Percentiles rank a stretch among this genome's conserved stretches.
These are phyloP conservation scores for Tuber magnatum DNA, from an alignment of 495 filamentous ascomycete species.

Conservation along the genomic window DNA sequence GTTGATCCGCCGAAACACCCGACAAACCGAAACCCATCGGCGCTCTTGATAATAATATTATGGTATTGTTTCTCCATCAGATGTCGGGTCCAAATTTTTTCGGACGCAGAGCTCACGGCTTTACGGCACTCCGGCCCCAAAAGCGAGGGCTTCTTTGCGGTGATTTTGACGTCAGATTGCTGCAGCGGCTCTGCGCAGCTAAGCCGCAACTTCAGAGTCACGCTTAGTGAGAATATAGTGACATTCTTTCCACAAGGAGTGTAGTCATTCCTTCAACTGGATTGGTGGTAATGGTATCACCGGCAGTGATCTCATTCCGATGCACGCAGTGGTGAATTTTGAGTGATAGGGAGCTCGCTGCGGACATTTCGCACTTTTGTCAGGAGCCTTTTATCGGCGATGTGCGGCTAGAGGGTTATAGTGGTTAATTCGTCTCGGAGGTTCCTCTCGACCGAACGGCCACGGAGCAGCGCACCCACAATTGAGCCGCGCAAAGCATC, in stretches of 20 bases:
- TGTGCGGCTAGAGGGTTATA: not conserved
- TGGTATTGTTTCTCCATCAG: not conserved
- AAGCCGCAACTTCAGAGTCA: not conserved
- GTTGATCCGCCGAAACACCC: not conserved
- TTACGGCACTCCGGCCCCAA: not conserved
- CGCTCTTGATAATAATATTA: not conserved
- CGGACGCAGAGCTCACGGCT: not conserved
- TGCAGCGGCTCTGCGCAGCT: not conserved
- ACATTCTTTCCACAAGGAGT: not conserved
- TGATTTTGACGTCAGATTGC: not conserved
- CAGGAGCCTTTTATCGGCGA: not conserved
- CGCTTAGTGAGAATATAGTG: slow-evolving; percentile 5
- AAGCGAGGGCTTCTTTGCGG: not conserved
- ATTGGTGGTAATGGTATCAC: not conserved
- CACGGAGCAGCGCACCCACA: not conserved
- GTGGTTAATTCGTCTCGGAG: not conserved
- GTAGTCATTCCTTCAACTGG: not conserved
- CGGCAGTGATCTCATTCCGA: not conserved
- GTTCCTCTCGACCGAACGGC: not conserved
- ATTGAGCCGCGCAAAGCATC: not conserved
- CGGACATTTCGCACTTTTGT: not conserved
- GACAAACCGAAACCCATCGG: not conserved
- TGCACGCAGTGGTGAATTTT: not conserved
- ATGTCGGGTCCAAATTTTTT: not conserved
- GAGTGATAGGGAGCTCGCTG: not conserved